Evolutionary conservation across 108 stramenopile genomes (phyloP), one percentile per base, ranked within the genome.

Genomic region (Mediolabrus comicus): DNA sequence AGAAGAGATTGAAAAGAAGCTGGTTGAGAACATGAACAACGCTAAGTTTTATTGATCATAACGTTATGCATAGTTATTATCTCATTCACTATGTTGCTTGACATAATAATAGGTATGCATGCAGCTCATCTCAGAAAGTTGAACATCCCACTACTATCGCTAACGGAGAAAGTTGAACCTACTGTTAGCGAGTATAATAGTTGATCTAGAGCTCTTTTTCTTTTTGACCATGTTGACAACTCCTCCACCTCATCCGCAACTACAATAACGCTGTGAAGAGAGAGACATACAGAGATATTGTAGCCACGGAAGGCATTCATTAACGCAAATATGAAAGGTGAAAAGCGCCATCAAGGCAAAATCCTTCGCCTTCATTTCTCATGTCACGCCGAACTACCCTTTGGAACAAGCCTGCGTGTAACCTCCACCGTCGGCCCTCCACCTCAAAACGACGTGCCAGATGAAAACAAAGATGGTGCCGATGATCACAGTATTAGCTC

Each of bases 321-420:
- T n/a, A n/a, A n/a, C n/a, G n/a, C n/a, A n/a, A 49, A 7, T 11
- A 41, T 49, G 46, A 49, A 49, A 49, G 19, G 46, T 22, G 46
- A 22, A 9, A 49, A 49, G 22, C 46, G 46, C 6, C 46, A 49
- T 1, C 82, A 79, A 61, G 91, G 91, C 26, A 77, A 87, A 27
- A 79, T 92, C 69, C 82, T 89, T 33, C 86, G 89, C 28, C 74
- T 92, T 31, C 87, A 95, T 72, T 95, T 95, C 52, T 54, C 74
- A 6, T 88, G 88, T 55, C 69, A 62, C 30, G 94, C 94, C 34
- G 80, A 83, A 36, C 62, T 95, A 28, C 94, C 94, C 72, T 74
- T 84, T 51, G 94, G 94, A 38, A 83, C 83, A 29, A 81, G 81
- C 22, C 74, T 95, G 53, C 86, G 94, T 16, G 90, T 95, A 31